Evolutionary conservation across 1,139 yeast species (phyloP).

Genomic region (Sugiyamaella paludigena): DNA sequence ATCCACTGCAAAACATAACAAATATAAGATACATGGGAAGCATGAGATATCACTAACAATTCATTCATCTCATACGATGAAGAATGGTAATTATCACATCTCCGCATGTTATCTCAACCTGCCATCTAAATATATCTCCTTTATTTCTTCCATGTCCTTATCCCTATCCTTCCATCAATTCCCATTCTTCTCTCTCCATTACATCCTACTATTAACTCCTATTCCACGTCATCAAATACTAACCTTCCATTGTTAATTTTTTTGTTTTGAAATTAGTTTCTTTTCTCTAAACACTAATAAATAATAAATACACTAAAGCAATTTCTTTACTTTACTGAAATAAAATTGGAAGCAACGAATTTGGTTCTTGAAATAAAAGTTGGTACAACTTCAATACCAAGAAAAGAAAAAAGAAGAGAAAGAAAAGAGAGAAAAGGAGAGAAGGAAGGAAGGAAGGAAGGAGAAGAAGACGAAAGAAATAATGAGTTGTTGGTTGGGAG

Average conservation of each 20-base stretch:
- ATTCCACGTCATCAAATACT: slow-evolving; percentile 14
- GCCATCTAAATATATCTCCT: no score
- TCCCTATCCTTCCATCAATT: no score
- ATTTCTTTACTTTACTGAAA: slow-evolving; percentile 12
- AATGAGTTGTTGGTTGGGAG: slow-evolving; percentile 13
- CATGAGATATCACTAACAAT: no score
- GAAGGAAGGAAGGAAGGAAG: slow-evolving; percentile 18
- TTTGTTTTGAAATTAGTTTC: slow-evolving; percentile 4
- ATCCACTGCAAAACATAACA: no score
- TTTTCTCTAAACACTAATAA: slow-evolving; percentile 8
- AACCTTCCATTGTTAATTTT: slow-evolving; percentile 27
- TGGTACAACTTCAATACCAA: slow-evolving; percentile 8
- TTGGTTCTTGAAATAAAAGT: slow-evolving; percentile 3
- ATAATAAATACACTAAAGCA: slow-evolving; percentile 18
- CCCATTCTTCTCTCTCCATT: background rate
- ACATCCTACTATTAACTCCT: background rate
- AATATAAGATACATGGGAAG: no score
- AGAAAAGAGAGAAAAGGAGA: slow-evolving; percentile 12
- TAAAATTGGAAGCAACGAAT: background rate
- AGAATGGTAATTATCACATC: no score
- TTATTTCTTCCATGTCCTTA: no score
- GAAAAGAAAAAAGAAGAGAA: slow-evolving; percentile 5
- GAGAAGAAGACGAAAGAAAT: slow-evolving; percentile 21
- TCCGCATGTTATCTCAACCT: no score
- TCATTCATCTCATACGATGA: no score